A percentile compares a stretch with the other conserved stretches of the same genome.
Conservation (phyloP, 805 yeast genomes). For the Wickerhamomyces hampshirensis region DNA sequence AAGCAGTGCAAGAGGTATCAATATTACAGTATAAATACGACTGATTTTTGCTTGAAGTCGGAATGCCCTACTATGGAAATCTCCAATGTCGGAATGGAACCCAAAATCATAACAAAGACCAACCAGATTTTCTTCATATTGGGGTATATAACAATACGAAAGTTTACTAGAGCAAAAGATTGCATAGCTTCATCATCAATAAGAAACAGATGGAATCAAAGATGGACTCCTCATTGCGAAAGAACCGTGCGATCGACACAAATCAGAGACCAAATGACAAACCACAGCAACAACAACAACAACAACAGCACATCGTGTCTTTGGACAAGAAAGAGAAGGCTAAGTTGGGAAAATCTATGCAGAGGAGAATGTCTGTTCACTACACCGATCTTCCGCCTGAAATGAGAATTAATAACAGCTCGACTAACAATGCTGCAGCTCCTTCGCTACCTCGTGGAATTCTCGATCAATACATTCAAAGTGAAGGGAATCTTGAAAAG, state of each 20-base stretch:
- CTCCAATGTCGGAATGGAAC: too few relatives aligned
- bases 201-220: too few relatives aligned
- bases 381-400: constrained; percentile 17
- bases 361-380: constrained; percentile 40
- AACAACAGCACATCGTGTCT: background rate
- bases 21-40: too few relatives aligned
- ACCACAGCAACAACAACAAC: background rate
- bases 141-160: too few relatives aligned
- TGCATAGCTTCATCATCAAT: too few relatives aligned
- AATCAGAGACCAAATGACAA: background rate
- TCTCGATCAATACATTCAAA: constrained; percentile 12
- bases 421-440: constrained; percentile 7
- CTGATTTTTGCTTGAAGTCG: too few relatives aligned
- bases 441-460: constrained; percentile 28
- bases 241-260: background rate
- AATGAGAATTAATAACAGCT: constrained; percentile 9
- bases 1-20: too few relatives aligned
- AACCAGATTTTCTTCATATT: too few relatives aligned
- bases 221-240: background rate
- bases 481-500: too few relatives aligned
- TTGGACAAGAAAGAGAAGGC: constrained; percentile 29
- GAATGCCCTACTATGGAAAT: too few relatives aligned
- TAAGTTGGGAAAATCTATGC: constrained; percentile 37
- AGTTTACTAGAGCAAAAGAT: too few relatives aligned
- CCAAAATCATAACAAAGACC: too few relatives aligned